Evolutionary conservation across 2,329 filamentous ascomycete species (phyloP).

Genomic region (Calonectria naviculata): DNA sequence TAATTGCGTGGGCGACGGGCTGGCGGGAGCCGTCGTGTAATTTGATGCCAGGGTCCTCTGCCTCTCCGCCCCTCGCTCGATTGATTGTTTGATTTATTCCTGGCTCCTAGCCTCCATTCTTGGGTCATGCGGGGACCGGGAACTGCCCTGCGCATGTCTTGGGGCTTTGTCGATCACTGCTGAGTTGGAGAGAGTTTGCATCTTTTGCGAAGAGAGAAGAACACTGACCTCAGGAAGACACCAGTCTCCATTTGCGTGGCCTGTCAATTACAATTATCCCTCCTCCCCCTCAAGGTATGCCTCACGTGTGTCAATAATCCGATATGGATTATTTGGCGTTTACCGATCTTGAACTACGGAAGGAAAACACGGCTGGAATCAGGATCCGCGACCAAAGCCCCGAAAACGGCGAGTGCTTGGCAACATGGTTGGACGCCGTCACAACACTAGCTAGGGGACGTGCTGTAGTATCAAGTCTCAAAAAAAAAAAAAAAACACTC

Average conservation of each 20-base stretch:
- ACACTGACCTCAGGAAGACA: too few species aligned
- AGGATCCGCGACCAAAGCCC: constrained; percentile 17
- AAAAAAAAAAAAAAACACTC: background rate
- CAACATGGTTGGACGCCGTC: constrained; percentile 22
- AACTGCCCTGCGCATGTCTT: constrained; percentile 4
- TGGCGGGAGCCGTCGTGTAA: constrained; percentile 30
- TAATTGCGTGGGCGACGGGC: constrained; percentile 38
- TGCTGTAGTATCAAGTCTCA: background rate
- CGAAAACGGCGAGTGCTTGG: constrained; percentile 16
- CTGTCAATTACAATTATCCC: background rate
- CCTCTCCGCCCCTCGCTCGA: background rate
- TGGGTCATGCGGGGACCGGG: constrained; percentile 19
- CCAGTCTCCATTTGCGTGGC: background rate
- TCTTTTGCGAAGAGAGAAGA: background rate
- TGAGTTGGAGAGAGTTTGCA: background rate
- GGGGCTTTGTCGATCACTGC: constrained; percentile 10
- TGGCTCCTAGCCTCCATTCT: constrained; percentile 8
- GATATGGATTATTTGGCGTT: background rate
- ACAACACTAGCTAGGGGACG: constrained; percentile 7
- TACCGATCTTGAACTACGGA: background rate
- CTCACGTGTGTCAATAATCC: background rate
- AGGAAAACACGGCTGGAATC: constrained; percentile 9
- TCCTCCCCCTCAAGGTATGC: too few species aligned
- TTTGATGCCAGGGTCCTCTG: constrained; percentile 18
- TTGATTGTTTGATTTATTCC: constrained; percentile 15